A percentile compares a stretch with the other conserved stretches of the same genome.
phyloP scores from a whole-genome alignment of 495 filamentous ascomycete species.

The Astrothelium macrocarpum region DNA sequence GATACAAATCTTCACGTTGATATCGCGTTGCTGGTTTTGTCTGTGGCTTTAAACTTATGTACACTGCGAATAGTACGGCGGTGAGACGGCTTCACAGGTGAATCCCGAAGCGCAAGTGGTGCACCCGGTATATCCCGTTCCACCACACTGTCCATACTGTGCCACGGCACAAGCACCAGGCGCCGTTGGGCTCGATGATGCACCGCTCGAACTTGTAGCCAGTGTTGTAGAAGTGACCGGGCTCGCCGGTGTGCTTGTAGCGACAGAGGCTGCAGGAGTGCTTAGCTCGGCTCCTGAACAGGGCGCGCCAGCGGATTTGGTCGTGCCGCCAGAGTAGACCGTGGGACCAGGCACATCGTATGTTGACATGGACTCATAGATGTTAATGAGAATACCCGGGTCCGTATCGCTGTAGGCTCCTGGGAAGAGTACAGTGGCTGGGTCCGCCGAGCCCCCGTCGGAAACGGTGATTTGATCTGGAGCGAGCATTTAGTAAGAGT shows the following conservation, averaged over 20 bases:
- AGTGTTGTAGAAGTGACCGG: slow-evolving; percentile 10
- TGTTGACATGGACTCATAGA: background rate
- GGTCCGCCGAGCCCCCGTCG: slow-evolving; percentile 21
- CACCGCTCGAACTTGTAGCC: background rate
- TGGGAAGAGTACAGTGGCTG: slow-evolving; percentile 37
- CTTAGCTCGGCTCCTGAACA: background rate
- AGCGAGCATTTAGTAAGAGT: background rate
- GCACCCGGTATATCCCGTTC: slow-evolving; percentile 16
- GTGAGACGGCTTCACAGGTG: slow-evolving; percentile 9
- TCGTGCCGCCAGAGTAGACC: slow-evolving; percentile 9
- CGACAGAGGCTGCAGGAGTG: background rate
- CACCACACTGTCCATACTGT: slow-evolving; percentile 19
- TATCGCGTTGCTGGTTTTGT: too few species aligned
- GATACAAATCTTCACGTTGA: too few species aligned
- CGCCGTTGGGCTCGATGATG: slow-evolving; percentile 1
- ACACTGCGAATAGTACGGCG: slow-evolving; percentile 19
- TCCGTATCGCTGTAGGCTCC: slow-evolving; percentile 36
- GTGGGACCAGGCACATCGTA: background rate
- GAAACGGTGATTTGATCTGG: slow-evolving; percentile 29
- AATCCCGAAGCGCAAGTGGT: slow-evolving; percentile 14
- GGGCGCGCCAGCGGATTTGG: background rate
- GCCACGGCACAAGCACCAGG: slow-evolving; percentile 11
- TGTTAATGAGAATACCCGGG: slow-evolving; percentile 1
- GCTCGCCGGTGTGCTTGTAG: slow-evolving; percentile 6
- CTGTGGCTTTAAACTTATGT: background rate